These are phyloP conservation scores for Salvia hispanica DNA, from an alignment of 257 asterid genomes.

Conservation along the genomic window DNA sequence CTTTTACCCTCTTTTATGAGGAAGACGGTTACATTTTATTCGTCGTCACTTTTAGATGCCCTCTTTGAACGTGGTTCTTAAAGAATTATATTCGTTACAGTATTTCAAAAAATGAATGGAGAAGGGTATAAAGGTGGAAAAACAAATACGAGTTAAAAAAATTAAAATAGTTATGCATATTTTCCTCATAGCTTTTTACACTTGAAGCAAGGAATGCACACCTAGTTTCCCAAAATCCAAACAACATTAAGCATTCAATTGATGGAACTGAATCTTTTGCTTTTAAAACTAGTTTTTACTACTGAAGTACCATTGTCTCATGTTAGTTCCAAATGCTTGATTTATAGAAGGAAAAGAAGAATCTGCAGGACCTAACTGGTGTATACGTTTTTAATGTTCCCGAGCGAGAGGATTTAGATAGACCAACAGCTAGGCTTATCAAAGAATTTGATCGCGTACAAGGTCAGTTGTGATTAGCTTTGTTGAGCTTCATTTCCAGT, in stretches of 20 bases:
- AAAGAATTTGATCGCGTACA: constrained; percentile 78
- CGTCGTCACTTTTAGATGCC: constrained; percentile 5
- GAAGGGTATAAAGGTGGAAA: not conserved
- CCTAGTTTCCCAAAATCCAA: constrained; percentile 15
- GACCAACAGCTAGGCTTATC: constrained; percentile 92
- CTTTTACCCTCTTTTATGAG: constrained; percentile 13
- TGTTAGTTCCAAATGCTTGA: constrained; percentile 34
- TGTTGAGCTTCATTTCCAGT: constrained; percentile 7
- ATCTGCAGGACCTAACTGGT: constrained; percentile 80
- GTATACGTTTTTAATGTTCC: constrained; percentile 90
- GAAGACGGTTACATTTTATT: constrained; percentile 5
- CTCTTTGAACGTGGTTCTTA: not conserved
- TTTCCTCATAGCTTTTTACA: not conserved
- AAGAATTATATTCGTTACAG: not conserved
- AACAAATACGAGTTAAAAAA: not conserved
- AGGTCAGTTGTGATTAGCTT: constrained; percentile 47
- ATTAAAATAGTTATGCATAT: constrained; percentile 8
- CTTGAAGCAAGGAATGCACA: constrained; percentile 16
- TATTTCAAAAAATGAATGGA: not conserved
- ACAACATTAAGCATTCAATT: not conserved
- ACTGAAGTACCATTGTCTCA: constrained; percentile 28
- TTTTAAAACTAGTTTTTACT: not conserved
- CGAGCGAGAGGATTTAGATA: constrained; percentile 84
- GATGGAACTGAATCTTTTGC: constrained; percentile 6
- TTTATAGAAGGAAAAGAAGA: constrained; percentile 87